Conservation (phyloP, 768 basidiomycete species). For the Lactarius tabidus region DNA sequence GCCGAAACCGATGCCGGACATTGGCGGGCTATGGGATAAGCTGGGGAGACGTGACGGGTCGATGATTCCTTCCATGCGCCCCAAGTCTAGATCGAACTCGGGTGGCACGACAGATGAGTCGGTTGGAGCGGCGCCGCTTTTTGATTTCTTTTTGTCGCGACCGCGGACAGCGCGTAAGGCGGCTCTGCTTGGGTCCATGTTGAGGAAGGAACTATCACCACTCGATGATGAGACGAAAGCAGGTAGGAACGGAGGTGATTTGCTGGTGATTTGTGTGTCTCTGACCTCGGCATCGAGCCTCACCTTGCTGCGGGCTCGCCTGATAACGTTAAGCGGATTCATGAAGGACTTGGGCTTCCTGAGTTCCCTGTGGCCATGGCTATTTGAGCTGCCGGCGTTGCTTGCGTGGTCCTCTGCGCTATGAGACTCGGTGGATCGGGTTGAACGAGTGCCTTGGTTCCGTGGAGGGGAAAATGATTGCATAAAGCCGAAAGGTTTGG, state of each 20-base stretch:
- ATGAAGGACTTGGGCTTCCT: constrained; percentile 51
- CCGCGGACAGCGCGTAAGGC: constrained; percentile 26
- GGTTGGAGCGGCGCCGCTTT: constrained; percentile 30
- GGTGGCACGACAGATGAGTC: constrained; percentile 35
- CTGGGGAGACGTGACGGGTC: constrained; percentile 37
- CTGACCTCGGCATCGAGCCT: constrained; percentile 40
- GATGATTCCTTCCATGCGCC: constrained; percentile 81
- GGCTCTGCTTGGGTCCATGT: constrained; percentile 26
- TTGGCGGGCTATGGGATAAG: constrained; percentile 36
- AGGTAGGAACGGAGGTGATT: constrained; percentile 22
- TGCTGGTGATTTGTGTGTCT: constrained; percentile 29
- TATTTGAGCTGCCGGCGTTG: constrained; percentile 33
- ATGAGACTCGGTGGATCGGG: constrained; percentile 33
- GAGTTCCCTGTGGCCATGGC: constrained; percentile 35
- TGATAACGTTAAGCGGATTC: constrained; percentile 38
- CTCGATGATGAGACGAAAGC: constrained; percentile 17
- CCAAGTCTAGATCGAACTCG: constrained; percentile 60
- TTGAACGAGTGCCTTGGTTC: constrained; percentile 25
- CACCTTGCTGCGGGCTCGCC: constrained; percentile 40
- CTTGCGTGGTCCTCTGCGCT: constrained; percentile 30
- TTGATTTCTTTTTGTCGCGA: constrained; percentile 35
- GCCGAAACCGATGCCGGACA: constrained; percentile 41
- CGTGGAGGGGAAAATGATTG: constrained; percentile 35
- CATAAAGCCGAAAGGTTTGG: constrained; percentile 39
- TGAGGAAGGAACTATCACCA: constrained; percentile 27